Conservation (phyloP, 495 filamentous ascomycete species). For the Aspergillus nanangensis region DNA sequence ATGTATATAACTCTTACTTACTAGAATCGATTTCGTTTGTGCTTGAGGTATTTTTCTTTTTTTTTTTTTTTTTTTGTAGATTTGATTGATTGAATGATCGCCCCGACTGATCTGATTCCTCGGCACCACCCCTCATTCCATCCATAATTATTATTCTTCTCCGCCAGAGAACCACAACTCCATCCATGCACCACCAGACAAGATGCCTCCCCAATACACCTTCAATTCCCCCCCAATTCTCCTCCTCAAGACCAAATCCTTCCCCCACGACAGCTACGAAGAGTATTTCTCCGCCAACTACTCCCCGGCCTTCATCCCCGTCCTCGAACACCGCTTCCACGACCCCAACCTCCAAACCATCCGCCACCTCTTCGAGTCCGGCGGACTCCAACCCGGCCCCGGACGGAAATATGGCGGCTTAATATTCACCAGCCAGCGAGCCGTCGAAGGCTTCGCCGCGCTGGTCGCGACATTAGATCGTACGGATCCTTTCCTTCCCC, state of each 20-base stretch:
- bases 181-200: slow-evolving; percentile 9
- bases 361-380: slow-evolving; percentile 31
- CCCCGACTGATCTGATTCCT: no score
- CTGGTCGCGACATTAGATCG: slow-evolving; percentile 50
- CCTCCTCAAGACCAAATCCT: slow-evolving; percentile 83
- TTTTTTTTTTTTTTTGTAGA: not conserved
- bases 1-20: slow-evolving; percentile 43
- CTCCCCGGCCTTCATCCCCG: slow-evolving; percentile 71
- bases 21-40: slow-evolving; percentile 34
- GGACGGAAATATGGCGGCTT: slow-evolving; percentile 65
- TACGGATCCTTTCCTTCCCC: slow-evolving; percentile 43
- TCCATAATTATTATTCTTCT: no score
- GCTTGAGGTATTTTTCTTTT: not conserved
- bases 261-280: slow-evolving; percentile 73
- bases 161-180: no score
- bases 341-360: slow-evolving; percentile 41
- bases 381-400: slow-evolving; percentile 17
- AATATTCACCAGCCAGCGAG: slow-evolving; percentile 91
- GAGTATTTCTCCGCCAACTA: slow-evolving; percentile 57
- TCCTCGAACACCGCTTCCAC: slow-evolving; percentile 69
- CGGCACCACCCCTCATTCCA: slow-evolving; percentile 6
- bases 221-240: slow-evolving; percentile 42
- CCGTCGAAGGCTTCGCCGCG: slow-evolving; percentile 77
- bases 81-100: not conserved
- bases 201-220: not conserved